Conservation (phyloP, 768 basidiomycete genomes). For the Podaxis sp. region DNA sequence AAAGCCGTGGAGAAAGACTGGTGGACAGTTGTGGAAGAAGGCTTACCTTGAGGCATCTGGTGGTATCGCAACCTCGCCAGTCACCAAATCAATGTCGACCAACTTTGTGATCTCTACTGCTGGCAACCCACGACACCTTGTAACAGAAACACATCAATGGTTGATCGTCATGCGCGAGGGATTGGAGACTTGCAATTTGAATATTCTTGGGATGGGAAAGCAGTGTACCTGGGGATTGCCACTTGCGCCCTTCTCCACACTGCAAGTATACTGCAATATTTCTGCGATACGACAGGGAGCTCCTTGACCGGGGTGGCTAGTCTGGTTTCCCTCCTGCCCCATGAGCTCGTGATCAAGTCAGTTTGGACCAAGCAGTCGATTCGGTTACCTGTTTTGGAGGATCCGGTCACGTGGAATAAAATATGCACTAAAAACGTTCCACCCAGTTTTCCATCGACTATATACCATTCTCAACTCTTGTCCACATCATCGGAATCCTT, state of each 20-base stretch:
- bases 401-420: slow-evolving; percentile 23
- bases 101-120: slow-evolving; percentile 67
- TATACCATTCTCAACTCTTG: slow-evolving; percentile 16
- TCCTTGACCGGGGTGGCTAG: slow-evolving; percentile 2
- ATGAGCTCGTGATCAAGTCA: background rate
- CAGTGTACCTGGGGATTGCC: slow-evolving; percentile 44
- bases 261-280: slow-evolving; percentile 69
- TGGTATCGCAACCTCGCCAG: slow-evolving; percentile 51
- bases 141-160: slow-evolving; percentile 1
- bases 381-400: background rate
- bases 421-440: slow-evolving; percentile 33
- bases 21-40: background rate
- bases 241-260: slow-evolving; percentile 25
- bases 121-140: slow-evolving; percentile 61
- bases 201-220: slow-evolving; percentile 71
- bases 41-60: slow-evolving; percentile 10
- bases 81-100: slow-evolving; percentile 40
- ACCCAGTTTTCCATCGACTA: slow-evolving; percentile 19
- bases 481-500: slow-evolving; percentile 21
- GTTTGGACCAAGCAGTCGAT: background rate
- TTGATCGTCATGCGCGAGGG: slow-evolving; percentile 2
- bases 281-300: slow-evolving; percentile 60
- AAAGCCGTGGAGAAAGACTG: background rate
- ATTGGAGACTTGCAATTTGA: slow-evolving; percentile 52
- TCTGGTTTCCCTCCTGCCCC: background rate